Evolutionary conservation across 2,329 filamentous ascomycete genomes (phyloP), one percentile per base, ranked within the genome.

Genomic region (Fusarium sp.): DNA sequence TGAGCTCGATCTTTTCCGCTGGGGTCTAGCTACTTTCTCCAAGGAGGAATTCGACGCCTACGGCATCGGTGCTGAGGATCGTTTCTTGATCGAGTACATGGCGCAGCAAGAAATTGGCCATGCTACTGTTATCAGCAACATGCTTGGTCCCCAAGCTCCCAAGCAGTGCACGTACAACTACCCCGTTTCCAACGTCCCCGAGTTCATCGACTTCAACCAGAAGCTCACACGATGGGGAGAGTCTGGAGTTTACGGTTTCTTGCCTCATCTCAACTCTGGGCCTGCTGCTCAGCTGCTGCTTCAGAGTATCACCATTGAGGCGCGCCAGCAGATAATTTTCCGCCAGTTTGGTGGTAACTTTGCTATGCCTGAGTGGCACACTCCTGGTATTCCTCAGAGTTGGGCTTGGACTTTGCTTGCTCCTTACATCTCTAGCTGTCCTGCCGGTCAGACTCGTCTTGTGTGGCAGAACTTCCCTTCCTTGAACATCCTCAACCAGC

Each of bases 381-480:
- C 93, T 74, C 85, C 89, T 8, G 92, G 92, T 41, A 90, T 95
- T 25, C 93, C 92, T 0, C 93, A 97, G 78, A 93, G 90, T 0
- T 97, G 93, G 92, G 88, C 90, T 0, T 97, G 93, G 93, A 92
- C 92, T 0, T 85, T 93, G 24, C 84, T 96, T 7, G 92, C 93
- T 1, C 93, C 92, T 0, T 94, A 94, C 79, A 94, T 97, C 78
- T 90, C 88, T 37, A 90, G 86, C 7, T 97, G 93, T 78, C 93
- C 93, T 0, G 81, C 81, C 45, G 88, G 91, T 77, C 89, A 91
- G 71, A 95, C 92, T 2, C 88, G 92, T 9, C 83, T 97, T 30
- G 86, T 89, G 25, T 97, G 93, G 93, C 91, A 95, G 78, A 97
- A 97, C 82, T 94, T 93, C 82, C 93, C 93, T 0, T 85, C 87